Base-by-base conservation (phyloP, 208 protist genomes). In the Tetramitus jugosus region DNA sequence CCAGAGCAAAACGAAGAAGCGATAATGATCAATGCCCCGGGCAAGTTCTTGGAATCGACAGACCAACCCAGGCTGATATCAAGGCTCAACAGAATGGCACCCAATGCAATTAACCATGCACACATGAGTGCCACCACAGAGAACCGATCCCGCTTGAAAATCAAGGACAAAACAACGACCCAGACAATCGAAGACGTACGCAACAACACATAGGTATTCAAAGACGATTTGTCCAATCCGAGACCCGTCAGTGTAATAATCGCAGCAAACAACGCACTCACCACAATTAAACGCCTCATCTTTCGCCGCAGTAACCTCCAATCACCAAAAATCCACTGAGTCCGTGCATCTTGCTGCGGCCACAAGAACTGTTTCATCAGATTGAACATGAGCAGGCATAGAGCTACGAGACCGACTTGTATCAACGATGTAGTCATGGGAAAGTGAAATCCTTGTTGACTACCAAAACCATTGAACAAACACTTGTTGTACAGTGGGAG, bases 401-500 rank as follows among this genome's bases (percentile, higher is more conserved):
- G 17, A 0, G 23, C 17, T 26, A 39, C 37, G 1, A 43, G 3
- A 53, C 39, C 40, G 26, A 74, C 67, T 53, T 74, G 67, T n/a
- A 74, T 17, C 6, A 53, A 35, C 0, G 67, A 53, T 6, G 29
- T 56, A 53, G 67, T 74, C 37, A 74, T 42, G n/a, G 67, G 67
- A 74, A 53, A 74, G 20, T 74, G 67, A 74, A 74, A 74, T 1
- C 42, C 42, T 33, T 33, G 2, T 7, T 8, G 2, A 17, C 23
- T 35, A n/a, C 42, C 42, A 53, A 74, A 74, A 53, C 67, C 67
- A 37, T 13, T 39, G 26, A 37, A 53, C 39, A 74, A 45, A 39
- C 17, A 40, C 42, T 74, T 74, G 23, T 74, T 74, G 37, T 74
- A 74, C n/a, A 74, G 26, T 53, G 67, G 67, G 20, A 74, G 37